Conservation (phyloP, 139 green algal genomes). For the Tetradesmus lagerheimii region DNA sequence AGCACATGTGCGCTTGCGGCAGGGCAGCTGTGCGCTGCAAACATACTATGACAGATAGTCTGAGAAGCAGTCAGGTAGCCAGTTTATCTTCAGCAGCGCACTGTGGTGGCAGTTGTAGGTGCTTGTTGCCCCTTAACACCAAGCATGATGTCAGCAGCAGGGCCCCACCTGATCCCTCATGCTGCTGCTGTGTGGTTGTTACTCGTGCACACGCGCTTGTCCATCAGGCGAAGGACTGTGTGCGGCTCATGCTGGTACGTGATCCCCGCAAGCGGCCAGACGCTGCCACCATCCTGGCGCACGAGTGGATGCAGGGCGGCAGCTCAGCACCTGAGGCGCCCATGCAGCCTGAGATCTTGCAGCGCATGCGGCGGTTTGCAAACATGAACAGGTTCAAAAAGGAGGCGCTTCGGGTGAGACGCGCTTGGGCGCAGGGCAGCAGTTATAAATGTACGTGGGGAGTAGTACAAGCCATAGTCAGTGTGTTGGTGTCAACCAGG, state of each 20-base stretch:
- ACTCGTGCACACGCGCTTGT: not conserved
- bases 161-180: not conserved
- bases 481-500: too few species aligned
- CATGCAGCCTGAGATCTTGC: constrained; percentile 82
- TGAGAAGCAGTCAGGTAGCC: too few species aligned
- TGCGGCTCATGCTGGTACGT: constrained; percentile 86
- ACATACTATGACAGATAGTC: too few species aligned
- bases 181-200: not conserved
- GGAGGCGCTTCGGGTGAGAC: constrained; percentile 88
- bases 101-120: too few species aligned
- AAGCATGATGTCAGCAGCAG: too few species aligned
- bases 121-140: too few species aligned
- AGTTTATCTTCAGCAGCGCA: too few species aligned
- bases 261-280: constrained; percentile 87
- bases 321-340: constrained; percentile 76
- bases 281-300: constrained; percentile 86
- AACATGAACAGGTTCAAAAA: constrained; percentile 98
- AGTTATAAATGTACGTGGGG: too few species aligned
- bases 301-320: constrained; percentile 94
- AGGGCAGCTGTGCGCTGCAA: too few species aligned
- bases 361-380: constrained; percentile 92
- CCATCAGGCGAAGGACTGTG: constrained; percentile 84
- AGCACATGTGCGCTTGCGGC: too few species aligned
- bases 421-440: not conserved
- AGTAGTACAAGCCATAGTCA: too few species aligned